phyloP scores from a whole-genome alignment of 352 stramenopile genomes.

The Phytophthora fragariaefolia region DNA sequence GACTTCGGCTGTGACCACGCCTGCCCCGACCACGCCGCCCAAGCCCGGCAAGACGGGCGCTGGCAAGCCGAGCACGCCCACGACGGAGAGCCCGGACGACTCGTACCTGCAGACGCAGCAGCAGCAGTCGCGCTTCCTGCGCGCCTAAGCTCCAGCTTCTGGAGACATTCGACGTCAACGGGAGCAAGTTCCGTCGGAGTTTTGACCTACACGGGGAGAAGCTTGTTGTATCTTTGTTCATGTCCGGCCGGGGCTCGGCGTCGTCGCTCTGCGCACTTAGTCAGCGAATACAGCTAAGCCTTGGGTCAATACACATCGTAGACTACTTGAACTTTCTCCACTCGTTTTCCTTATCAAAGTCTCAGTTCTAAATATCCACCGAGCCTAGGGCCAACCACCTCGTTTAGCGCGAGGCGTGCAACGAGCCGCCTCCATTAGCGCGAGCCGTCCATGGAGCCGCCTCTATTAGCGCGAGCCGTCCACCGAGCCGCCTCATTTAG shows the following conservation, averaged over 20 bases:
- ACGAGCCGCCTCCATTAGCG: no score
- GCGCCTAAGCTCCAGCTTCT: slow-evolving; percentile 27
- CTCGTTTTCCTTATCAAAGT: not conserved
- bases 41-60: slow-evolving; percentile 31
- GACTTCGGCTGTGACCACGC: slow-evolving; percentile 17
- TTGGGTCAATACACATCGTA: slow-evolving; percentile 31
- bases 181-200: slow-evolving; percentile 39
- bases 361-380: no score
- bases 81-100: slow-evolving; percentile 29
- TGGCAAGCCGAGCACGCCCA: slow-evolving; percentile 9
- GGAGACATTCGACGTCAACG: slow-evolving; percentile 37
- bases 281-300: slow-evolving; percentile 27
- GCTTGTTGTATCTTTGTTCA: slow-evolving; percentile 41
- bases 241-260: slow-evolving; percentile 22
- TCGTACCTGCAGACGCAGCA: slow-evolving; percentile 30
- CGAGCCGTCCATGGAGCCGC: no score
- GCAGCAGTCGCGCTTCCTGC: slow-evolving; percentile 34
- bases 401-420: no score
- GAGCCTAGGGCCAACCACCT: no score
- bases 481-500: no score
- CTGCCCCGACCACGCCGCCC: slow-evolving; percentile 16
- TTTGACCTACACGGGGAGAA: slow-evolving; percentile 31
- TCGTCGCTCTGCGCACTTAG: slow-evolving; percentile 6
- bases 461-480: no score
- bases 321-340: slow-evolving; percentile 10